phyloP scores from a whole-genome alignment of 441 rosid species.

The Erodium chrysanthum region DNA sequence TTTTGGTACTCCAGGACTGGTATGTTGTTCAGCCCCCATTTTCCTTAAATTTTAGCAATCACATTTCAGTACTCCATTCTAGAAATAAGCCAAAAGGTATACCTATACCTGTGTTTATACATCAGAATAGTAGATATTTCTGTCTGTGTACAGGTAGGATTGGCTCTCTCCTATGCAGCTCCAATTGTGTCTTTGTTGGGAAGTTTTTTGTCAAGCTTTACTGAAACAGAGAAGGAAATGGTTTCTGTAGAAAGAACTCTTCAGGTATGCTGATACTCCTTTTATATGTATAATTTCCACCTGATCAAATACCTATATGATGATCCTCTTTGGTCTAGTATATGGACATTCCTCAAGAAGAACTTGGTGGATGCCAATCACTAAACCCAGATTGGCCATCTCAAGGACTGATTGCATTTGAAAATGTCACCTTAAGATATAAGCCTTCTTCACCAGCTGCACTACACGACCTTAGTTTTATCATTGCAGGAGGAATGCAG shows the following conservation, averaged over 20 bases:
- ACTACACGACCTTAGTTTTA: constrained; percentile 44
- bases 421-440: constrained; percentile 71
- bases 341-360: constrained; percentile 89
- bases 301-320: constrained; percentile 7
- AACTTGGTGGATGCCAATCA: constrained; percentile 40
- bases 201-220: constrained; percentile 80
- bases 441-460: constrained; percentile 69
- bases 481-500: constrained; percentile 60
- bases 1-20: constrained; percentile 93
- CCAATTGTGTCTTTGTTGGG: constrained; percentile 81
- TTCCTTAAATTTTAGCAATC: background rate
- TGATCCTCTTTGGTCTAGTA: constrained; percentile 39
- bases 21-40: constrained; percentile 23
- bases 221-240: constrained; percentile 98
- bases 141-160: constrained; percentile 60
- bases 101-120: background rate
- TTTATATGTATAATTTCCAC: constrained; percentile 2
- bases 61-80: constrained; percentile 8
- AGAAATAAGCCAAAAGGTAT: background rate
- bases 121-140: background rate
- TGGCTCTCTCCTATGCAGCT: constrained; percentile 90
- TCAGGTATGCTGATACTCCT: constrained; percentile 40
- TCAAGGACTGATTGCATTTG: constrained; percentile 62
- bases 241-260: constrained; percentile 86
- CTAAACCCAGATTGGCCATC: constrained; percentile 58